Base-by-base conservation (phyloP, 805 yeast genomes). In the Lipomyces japonicus region DNA sequence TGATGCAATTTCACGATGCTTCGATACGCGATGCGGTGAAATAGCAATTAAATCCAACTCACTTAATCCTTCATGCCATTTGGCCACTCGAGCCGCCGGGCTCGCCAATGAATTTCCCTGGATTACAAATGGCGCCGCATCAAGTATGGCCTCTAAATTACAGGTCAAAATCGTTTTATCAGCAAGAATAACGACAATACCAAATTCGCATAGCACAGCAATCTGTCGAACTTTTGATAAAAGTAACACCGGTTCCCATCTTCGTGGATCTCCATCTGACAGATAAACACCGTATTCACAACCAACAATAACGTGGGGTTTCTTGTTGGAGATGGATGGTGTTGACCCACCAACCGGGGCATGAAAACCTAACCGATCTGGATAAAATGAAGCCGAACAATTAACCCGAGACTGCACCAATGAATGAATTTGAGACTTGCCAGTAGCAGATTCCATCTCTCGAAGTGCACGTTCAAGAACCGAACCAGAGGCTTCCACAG, bases 231-330 rank as follows among this genome's bases (percentile, higher is more conserved):
- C 79, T 46, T 75, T 76, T 4, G 68, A 49, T 30, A 80, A 64
- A 53, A 76, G 74, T 39, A 83, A 64, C 3, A 86, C 77, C 48
- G 78, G 71, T 48, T 71, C 76, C 93, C 95, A 86, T 2, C 39
- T 44, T 1, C 63, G 57, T n/a, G 57, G 52, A n/a, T 58, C 45
- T 3, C 61, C 53, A n/a, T 62, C 61, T 9, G 75, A 65, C 55
- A 85, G 65, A 58, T 75, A 84, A 1, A 88, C 66, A 0, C 96
- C 95, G 45, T 72, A 67, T 1, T 74, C 74, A 2, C 84, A 71
- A 1, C 93, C 95, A 19, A 83, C 63, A 2, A 85, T 64, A 37
- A 73, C 65, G 51, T 23, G 39, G 25, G 44, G 34, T 36, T 48
- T 39, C n/a, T 28, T 25, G 25, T 19, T n/a, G 36, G 35, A 39